Conservation (phyloP, 768 basidiomycete genomes). For the Podaxis sp. region DNA sequence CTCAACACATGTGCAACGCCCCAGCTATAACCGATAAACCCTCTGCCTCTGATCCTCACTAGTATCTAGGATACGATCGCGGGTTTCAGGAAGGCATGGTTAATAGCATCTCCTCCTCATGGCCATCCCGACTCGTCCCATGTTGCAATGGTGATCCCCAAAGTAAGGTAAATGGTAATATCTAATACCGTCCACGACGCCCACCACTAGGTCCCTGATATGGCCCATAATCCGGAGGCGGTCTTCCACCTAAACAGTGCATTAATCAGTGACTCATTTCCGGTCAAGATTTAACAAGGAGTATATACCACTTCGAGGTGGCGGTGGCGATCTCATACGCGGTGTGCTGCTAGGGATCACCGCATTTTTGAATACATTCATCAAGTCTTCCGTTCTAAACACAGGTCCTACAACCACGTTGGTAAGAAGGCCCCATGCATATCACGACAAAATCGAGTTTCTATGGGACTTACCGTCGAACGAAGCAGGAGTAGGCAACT, state of each 20-base stretch:
- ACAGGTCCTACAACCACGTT: constrained; percentile 62
- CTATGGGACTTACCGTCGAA: constrained; percentile 74
- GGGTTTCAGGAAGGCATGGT: too few relatives aligned
- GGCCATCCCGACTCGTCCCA: too few relatives aligned
- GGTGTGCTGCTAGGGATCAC: constrained; percentile 67
- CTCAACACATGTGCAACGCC: too few relatives aligned
- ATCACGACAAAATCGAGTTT: not conserved
- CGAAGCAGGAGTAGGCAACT: constrained; percentile 64
- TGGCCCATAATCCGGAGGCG: constrained; percentile 84
- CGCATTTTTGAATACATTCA: constrained; percentile 80
- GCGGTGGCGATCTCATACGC: constrained; percentile 54
- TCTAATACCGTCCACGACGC: constrained; percentile 20
- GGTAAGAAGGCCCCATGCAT: not conserved
- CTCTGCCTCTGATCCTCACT: too few relatives aligned
- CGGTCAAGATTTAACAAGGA: not conserved
- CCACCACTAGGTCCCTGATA: constrained; percentile 66
- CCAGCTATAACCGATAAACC: too few relatives aligned
- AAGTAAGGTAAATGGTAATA: not conserved
- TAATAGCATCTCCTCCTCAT: too few relatives aligned
- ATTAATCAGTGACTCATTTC: not conserved
- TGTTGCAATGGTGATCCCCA: too few relatives aligned
- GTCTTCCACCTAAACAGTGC: constrained; percentile 51
- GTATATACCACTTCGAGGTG: constrained; percentile 28
- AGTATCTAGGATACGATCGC: too few relatives aligned
- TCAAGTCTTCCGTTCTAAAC: constrained; percentile 86